Evolutionary conservation across 1,139 yeast species (phyloP), one percentile per base, ranked within the genome.

Genomic region (Blastobotrys apis): DNA sequence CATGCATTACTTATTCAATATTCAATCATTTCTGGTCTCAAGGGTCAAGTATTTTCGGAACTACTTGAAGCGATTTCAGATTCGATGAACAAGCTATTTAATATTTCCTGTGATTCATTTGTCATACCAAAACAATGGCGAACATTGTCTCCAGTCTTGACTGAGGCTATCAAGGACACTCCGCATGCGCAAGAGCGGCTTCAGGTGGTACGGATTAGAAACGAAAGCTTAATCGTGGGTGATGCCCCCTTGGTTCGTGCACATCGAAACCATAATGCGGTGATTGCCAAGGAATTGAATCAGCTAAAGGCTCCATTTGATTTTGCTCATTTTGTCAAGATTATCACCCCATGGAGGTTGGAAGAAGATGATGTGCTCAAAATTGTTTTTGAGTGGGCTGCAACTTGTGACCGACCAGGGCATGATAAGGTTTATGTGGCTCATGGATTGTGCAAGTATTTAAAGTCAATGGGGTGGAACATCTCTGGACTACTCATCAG

Each of bases 71-170:
- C 44, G 3, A 33, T 52, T 2, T 44, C 54, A 4, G 31, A 37
- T 20, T 48, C 49, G n/a, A 50, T 56, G 29, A 45, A 49, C 29
- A 47, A 57, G 21, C 53, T 86, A 22, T 84, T 67, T 72, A 72
- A 54, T 64, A 67, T 55, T 73, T 81, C 71, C 55, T 80, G 59
- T 10, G 88, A 84, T 55, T 74, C 81, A 4, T 87, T 88, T 55
- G 79, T 88, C n/a, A 72, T 85, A 32, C 94, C 96, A 0, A 74
- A 73, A 43, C 73, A 71, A 47, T 88, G 97, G 97, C 69, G 73
- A 12, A 59, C 74, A 5, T 65, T 84, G 40, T 80, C 80, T 38
- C 71, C 75, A 1, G 75, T 78, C 9, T 60, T 85, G 52, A 68
- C 62, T 57, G 75, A 62, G 36, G 65, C 70, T 12, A 56, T 72